Percentiles rank a stretch among this genome's conserved stretches.
These are phyloP conservation scores for Alternaria dauci DNA, from an alignment of 2,329 filamentous ascomycete genomes.

Conservation along the genomic window DNA sequence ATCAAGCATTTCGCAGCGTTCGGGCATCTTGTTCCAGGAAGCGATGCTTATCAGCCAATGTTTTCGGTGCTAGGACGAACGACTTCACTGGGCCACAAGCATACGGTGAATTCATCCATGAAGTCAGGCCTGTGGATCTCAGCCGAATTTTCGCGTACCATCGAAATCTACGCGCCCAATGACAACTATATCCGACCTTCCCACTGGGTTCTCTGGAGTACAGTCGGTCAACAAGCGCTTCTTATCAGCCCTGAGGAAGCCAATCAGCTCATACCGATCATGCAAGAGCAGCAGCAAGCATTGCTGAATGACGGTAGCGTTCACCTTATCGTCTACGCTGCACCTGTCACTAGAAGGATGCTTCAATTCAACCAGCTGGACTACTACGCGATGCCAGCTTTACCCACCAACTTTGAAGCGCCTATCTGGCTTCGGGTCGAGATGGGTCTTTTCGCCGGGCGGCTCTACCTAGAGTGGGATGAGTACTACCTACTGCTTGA, in stretches of 20 bases:
- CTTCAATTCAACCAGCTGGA: constrained; percentile 63
- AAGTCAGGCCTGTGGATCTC: constrained; percentile 52
- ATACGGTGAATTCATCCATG: constrained; percentile 24
- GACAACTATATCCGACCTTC: constrained; percentile 60
- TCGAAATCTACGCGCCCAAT: constrained; percentile 50
- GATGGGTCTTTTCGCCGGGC: constrained; percentile 67
- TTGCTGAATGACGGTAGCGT: constrained; percentile 24
- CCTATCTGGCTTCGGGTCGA: constrained; percentile 66
- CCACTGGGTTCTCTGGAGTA: constrained; percentile 69
- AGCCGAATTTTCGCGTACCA: constrained; percentile 59
- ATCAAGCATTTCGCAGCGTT: constrained; percentile 58
- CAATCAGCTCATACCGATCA: constrained; percentile 60
- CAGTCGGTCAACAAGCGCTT: constrained; percentile 58
- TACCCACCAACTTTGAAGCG: constrained; percentile 53
- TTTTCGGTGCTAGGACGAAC: constrained; percentile 53
- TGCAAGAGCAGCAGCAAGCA: constrained; percentile 38
- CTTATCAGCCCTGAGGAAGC: constrained; percentile 71
- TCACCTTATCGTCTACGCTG: constrained; percentile 65
- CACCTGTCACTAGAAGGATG: constrained; percentile 69
- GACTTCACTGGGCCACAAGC: constrained; percentile 51
- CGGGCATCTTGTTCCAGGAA: constrained; percentile 54
- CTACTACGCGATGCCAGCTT: constrained; percentile 62
- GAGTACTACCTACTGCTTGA: constrained; percentile 51
- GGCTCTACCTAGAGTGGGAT: constrained; percentile 65
- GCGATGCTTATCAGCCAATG: constrained; percentile 52